These are phyloP conservation scores for Lentinula novae-zelandiae DNA, from an alignment of 1,284 basidiomycete genomes.

Conservation along the genomic window DNA sequence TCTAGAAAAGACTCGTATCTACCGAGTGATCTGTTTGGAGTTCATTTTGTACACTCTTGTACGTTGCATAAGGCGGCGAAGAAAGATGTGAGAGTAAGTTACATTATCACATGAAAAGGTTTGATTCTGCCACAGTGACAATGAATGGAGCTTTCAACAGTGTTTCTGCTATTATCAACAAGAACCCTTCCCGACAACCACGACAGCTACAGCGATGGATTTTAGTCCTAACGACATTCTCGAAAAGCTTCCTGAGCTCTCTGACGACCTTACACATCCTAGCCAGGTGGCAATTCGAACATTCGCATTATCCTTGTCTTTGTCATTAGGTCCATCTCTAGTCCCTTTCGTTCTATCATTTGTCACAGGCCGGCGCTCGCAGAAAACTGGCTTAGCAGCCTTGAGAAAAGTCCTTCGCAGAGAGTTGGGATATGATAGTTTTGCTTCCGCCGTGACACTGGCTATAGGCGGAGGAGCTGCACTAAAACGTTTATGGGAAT, in stretches of 20 bases:
- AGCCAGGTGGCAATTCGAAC: slow-evolving; percentile 61
- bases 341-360: slow-evolving; percentile 45
- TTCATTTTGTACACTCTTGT: too few relatives aligned
- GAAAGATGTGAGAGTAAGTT: too few relatives aligned
- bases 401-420: slow-evolving; percentile 44
- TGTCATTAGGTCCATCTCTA: slow-evolving; percentile 61
- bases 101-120: too few relatives aligned
- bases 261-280: slow-evolving; percentile 44
- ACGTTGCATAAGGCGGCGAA: too few relatives aligned
- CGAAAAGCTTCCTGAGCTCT: slow-evolving; percentile 22
- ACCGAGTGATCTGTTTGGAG: too few relatives aligned
- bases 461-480: slow-evolving; percentile 60
- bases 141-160: background rate
- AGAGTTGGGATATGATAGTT: slow-evolving; percentile 57
- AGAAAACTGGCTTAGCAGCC: slow-evolving; percentile 9
- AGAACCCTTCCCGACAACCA: background rate
- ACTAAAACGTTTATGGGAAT: slow-evolving; percentile 44
- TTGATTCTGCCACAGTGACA: background rate
- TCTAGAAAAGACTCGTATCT: too few relatives aligned
- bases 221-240: slow-evolving; percentile 4
- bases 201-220: background rate
- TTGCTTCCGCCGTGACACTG: slow-evolving; percentile 63
- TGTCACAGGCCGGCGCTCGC: slow-evolving; percentile 18
- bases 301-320: slow-evolving; percentile 64
- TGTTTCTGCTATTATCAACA: background rate